phyloP scores from a whole-genome alignment of 2,329 filamentous ascomycete species.

The Penicillium frequentans region DNA sequence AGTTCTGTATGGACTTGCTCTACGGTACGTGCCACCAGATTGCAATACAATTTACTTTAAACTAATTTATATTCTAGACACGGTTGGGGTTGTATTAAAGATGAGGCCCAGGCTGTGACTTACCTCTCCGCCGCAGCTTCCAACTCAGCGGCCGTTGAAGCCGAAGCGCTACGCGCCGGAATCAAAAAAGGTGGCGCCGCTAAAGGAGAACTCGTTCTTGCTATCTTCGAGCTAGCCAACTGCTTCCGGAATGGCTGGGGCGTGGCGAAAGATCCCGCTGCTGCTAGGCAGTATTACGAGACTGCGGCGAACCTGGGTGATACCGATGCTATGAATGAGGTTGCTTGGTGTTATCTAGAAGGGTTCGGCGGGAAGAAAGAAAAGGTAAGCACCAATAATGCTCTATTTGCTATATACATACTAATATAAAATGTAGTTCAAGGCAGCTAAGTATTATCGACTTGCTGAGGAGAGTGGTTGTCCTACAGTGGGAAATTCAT shows the following conservation, averaged over 20 bases:
- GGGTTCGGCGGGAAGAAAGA: conserved; percentile 98
- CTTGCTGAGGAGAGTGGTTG: conserved; percentile 84
- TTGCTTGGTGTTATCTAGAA: conserved; percentile 91
- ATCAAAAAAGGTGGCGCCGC: conserved; percentile 91
- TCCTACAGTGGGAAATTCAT: conserved; percentile 91
- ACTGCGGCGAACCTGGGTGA: conserved; percentile 96
- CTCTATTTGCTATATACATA: neutral
- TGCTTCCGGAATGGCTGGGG: conserved; percentile 94
- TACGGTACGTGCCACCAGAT: conserved; percentile 61
- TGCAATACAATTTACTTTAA: neutral
- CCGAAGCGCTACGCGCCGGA: conserved; percentile 78
- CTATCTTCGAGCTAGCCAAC: conserved; percentile 82
- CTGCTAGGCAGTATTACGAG: conserved; percentile 91
- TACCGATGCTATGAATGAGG: conserved; percentile 96
- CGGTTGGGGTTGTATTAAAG: conserved; percentile 82
- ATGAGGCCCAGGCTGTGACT: conserved; percentile 71
- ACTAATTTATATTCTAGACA: conserved; percentile 58
- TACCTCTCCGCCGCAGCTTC: conserved; percentile 87
- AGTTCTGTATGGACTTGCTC: conserved; percentile 89
- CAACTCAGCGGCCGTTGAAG: conserved; percentile 85
- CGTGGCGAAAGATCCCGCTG: conserved; percentile 78
- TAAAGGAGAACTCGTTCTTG: conserved; percentile 93
- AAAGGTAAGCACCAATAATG: conserved; percentile 67
- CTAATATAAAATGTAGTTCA: conserved; percentile 29
- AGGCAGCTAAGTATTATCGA: conserved; percentile 85